Percentiles rank a stretch among this genome's conserved stretches.
Conservation (phyloP, 305 asterid genomes). For the Fraxinus albicans region DNA sequence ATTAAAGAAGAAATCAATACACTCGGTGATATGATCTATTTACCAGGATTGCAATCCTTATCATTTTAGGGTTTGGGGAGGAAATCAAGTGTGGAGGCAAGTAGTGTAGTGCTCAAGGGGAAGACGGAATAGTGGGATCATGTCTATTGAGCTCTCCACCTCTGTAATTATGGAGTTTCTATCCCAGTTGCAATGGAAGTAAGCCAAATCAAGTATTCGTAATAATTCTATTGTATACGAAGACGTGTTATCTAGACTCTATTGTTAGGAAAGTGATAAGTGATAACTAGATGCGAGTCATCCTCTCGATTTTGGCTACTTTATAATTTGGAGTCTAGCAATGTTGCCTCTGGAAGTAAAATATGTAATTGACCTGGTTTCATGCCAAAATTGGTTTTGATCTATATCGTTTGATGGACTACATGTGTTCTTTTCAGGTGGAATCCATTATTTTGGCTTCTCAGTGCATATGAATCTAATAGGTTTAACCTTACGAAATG, state of each 20-base stretch:
- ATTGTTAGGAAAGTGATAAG: neutral
- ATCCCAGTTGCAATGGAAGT: neutral
- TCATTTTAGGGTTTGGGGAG: neutral
- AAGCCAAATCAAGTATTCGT: neutral
- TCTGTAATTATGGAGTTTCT: neutral
- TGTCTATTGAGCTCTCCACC: neutral
- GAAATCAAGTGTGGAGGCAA: neutral
- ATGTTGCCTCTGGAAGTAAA: neutral
- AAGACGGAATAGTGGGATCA: neutral
- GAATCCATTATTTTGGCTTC: neutral
- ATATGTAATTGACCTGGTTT: neutral
- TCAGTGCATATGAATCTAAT: constrained; percentile 4
- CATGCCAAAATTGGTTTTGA: neutral
- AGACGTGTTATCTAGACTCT: neutral
- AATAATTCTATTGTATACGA: neutral
- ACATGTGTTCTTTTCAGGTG: neutral
- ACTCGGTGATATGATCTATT: neutral
- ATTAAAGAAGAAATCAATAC: neutral
- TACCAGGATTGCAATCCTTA: neutral
- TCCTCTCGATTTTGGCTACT: neutral
- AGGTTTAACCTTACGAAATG: neutral
- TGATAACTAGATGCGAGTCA: neutral
- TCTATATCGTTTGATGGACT: neutral
- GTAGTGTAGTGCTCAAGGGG: neutral
- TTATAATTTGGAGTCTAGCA: neutral